Evolutionary conservation across 495 filamentous ascomycete species (phyloP).

Genomic region (Penicillium fimorum): DNA sequence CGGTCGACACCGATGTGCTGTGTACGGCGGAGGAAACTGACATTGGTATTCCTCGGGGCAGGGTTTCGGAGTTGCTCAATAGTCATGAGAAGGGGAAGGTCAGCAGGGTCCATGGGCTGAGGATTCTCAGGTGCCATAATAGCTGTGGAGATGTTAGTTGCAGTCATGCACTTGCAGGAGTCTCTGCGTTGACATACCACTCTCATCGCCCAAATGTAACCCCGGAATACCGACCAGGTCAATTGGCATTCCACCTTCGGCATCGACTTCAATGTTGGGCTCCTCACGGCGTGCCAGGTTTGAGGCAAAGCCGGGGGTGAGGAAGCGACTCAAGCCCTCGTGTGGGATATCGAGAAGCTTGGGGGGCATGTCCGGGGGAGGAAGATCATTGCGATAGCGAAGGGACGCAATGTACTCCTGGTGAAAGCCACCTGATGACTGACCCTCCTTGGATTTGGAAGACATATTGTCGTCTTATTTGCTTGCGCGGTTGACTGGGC

Average conservation of each 20-base stretch:
- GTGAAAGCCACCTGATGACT: slow-evolving; percentile 65
- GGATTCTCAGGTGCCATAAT: slow-evolving; percentile 72
- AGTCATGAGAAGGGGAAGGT: slow-evolving; percentile 75
- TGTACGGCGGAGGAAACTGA: slow-evolving; percentile 92
- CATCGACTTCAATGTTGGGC: slow-evolving; percentile 95
- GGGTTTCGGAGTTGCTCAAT: slow-evolving; percentile 81
- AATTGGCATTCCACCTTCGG: slow-evolving; percentile 95
- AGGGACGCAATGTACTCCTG: slow-evolving; percentile 97
- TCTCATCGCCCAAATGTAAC: slow-evolving; percentile 92
- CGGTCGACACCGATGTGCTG: slow-evolving; percentile 85
- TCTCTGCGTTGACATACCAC: slow-evolving; percentile 59
- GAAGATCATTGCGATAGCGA: slow-evolving; percentile 90
- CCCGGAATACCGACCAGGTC: slow-evolving; percentile 93
- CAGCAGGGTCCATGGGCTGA: slow-evolving; percentile 72
- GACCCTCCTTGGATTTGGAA: slow-evolving; percentile 43
- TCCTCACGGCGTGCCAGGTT: slow-evolving; percentile 85
- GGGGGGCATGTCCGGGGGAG: slow-evolving; percentile 87
- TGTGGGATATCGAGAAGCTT: slow-evolving; percentile 97
- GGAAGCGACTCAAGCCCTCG: slow-evolving; percentile 83
- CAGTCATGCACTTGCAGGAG: not conserved
- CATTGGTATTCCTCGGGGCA: slow-evolving; percentile 60
- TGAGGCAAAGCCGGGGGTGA: slow-evolving; percentile 81
- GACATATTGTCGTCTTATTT: slow-evolving; percentile 19
- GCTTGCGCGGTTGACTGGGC: not conserved
- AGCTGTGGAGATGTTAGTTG: slow-evolving; percentile 48